Evolutionary conservation across 2,329 filamentous ascomycete species (phyloP), one percentile per base, ranked within the genome.

Genomic region (Ophiostoma sp.): DNA sequence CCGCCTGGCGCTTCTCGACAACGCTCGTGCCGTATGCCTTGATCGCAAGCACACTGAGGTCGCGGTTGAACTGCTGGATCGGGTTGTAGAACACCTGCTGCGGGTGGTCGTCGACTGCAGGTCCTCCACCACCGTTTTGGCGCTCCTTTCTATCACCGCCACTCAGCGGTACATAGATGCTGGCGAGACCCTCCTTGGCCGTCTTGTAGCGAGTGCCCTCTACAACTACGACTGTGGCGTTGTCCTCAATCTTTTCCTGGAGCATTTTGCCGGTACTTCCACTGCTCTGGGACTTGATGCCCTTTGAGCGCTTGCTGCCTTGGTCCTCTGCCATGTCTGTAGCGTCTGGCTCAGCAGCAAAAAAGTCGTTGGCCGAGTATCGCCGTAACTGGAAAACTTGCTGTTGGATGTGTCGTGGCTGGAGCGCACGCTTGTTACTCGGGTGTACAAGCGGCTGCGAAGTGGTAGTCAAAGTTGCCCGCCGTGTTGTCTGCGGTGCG

Each of bases 31-130:
- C 92, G 76, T 94, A 97, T 0, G 91, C 90, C 75, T 91, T 92
- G 77, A 99, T 97, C 0, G 92, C 92, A 14, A 99, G 84, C 40
- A 97, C 92, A 70, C 92, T 97, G 72, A 99, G 79, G 76, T 99
- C 95, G 64, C 96, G 90, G 78, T 99, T 99, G 83, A 98, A 99
- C 76, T 99, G 95, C 77, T 99, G 95, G 67, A 99, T 97, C 0
- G 95, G 94, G 74, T 99, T 99, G 84, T 99, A 99, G 76, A 99
- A 99, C 68, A 99, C 96, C 74, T 94, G 90, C 73, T 88, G 85
- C 52, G 87, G 82, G 73, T 87, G 83, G 66, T 88, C 84, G 69
- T 84, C 81, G 74, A 86, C 84, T 68, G 82, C 78, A 6, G 76
- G 76, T 68, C 78, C 73, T 77, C 80, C 72, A 72, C 75, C 68